These are phyloP conservation scores for Williopsis jadinii DNA, from an alignment of 1,139 yeast species.

Conservation along the genomic window DNA sequence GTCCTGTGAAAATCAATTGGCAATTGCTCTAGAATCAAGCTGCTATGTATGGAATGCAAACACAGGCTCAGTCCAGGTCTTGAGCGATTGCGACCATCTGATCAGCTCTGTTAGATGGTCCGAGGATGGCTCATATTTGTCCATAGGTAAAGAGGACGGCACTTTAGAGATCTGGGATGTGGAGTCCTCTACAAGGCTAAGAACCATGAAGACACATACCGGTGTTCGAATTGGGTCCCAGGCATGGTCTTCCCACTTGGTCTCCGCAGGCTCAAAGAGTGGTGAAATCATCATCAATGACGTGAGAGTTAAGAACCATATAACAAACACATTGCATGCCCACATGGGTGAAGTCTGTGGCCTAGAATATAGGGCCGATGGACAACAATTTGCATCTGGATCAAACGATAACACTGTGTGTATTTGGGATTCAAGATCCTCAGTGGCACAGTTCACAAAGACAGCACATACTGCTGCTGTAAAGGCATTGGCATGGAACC, in stretches of 20 bases:
- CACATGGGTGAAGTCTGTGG: conserved; percentile 95
- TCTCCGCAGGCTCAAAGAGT: conserved; percentile 77
- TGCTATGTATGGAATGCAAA: conserved; percentile 93
- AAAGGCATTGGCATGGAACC: conserved; percentile 95
- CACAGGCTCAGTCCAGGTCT: conserved; percentile 68
- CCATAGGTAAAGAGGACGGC: conserved; percentile 84
- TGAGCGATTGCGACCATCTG: conserved; percentile 52
- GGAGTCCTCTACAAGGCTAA: conserved; percentile 62
- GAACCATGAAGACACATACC: conserved; percentile 70
- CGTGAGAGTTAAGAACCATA: conserved; percentile 81
- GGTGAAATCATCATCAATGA: conserved; percentile 89
- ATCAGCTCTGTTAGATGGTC: conserved; percentile 88
- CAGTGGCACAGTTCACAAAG: conserved; percentile 67
- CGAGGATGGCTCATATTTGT: conserved; percentile 80
- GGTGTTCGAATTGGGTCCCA: conserved; percentile 77
- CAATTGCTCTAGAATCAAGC: conserved; percentile 80
- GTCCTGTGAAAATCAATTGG: conserved; percentile 79
- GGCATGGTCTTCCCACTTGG: conserved; percentile 76
- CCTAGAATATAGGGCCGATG: conserved; percentile 77
- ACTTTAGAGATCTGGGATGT: conserved; percentile 91
- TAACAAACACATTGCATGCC: conserved; percentile 48
- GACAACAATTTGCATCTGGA: conserved; percentile 82
- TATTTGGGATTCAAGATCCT: conserved; percentile 90
- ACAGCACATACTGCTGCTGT: conserved; percentile 90
- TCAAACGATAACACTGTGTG: conserved; percentile 93